Base-by-base conservation (phyloP, 176 grass and related monocot species). In the Eleusine coracana region DNA sequence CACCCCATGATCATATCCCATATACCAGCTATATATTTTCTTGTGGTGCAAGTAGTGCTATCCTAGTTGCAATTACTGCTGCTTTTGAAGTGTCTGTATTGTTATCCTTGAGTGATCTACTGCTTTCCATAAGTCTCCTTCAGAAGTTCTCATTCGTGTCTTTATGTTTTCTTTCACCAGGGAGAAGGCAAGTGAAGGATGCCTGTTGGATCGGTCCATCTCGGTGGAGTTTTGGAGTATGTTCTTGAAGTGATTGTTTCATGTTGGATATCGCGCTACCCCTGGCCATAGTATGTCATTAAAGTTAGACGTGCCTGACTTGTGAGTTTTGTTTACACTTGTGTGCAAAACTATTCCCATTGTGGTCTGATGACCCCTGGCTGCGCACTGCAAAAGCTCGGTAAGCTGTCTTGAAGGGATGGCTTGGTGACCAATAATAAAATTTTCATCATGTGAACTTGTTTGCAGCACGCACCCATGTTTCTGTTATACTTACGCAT, bases 201-300 rank as follows among this genome's bases (percentile, higher is more conserved):
- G 68, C 28, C 18, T 1, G 12, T 68, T 14, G 12, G 68, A 79
- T 42, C 0, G 11, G 50, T 78, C 83, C 84, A 79, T 79, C 84
- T 74, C 1, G 74, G 9, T 79, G 79, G 79, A 86, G 79, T 83
- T 90, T 90, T 86, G 67, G 84, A 79, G 79, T 61, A 72, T 61
- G 84, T 63, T 68, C 51, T n/a, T 90, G 68, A 82, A 78, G 3
- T 69, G 66, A 41, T 72, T 37, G 39, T 74, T 73, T 79, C 40
- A 1, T 90, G 84, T 73, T 76, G 76, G 73, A 78, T 90, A 68
- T 78, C 41, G 1, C 29, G 2, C 59, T 54, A 74, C 41, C 54
- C 82, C 28, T 70, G 85, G 79, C 72, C 23, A 83, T 82, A 68
- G 48, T 68, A 78, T 86, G n/a, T 25, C 83, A 66, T 83, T 71